Base-by-base conservation (phyloP, 1,139 yeast genomes). In the Candida neerlandica region DNA sequence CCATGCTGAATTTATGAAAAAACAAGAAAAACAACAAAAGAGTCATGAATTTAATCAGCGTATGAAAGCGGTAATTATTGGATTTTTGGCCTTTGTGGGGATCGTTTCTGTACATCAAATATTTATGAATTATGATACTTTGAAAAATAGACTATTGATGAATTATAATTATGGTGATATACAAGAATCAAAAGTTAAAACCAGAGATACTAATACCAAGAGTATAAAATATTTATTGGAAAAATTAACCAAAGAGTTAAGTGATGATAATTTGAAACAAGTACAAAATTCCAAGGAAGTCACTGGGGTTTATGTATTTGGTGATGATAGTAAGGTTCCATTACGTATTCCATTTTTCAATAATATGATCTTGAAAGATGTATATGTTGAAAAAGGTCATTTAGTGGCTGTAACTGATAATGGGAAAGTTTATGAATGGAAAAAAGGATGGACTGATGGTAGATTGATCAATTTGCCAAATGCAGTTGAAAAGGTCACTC, bases 381-480 rank as follows among this genome's bases (percentile, higher is more conserved):
- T 90, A n/a, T 71, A 73, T 34, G 60, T 89, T 15, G 61, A 66
- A 1, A 69, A 74, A 19, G 81, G 77, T 21, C 67, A 65, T 7
- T 74, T 85, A 23, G 87, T 83, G 3, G 84, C 84, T 1, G 84
- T 95, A 19, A 80, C 85, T 52, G 78, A 78, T 1, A 78, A 79
- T 23, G 98, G 98, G n/a, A 81, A 85, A 58, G 76, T 89, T 19
- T 84, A 82, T 51, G 89, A 86, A 61, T 88, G 91, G 86, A 80
- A 82, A 39, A 59, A 67, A 29, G 78, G 77, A 44, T 41, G 55
- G 48, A 45, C 55, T 35, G 53, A 54, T 29, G 74, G 71, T 2
- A 52, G 57, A 33, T 50, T 58, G 49, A 54, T 75, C 1, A 60
- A 63, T 14, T 58, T 73, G 23, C 80, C 85, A 1, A 55, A 72